Conservation (phyloP, 306 rosid genomes). For the Ochetophila trinervis region DNA sequence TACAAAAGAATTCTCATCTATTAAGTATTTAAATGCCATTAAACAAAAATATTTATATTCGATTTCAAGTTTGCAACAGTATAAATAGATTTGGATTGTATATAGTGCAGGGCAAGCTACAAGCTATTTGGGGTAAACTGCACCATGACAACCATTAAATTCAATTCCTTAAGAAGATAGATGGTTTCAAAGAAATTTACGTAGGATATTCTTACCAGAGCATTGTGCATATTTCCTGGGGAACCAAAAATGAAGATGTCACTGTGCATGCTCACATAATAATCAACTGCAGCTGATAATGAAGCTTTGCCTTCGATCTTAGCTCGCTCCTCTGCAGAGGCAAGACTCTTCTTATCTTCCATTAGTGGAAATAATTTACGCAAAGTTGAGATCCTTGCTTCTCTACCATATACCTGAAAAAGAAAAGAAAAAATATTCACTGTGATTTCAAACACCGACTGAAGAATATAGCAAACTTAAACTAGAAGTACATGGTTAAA, state of each 20-base stretch:
- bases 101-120: not conserved
- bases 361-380: slow-evolving; percentile 67
- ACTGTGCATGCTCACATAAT: slow-evolving; percentile 79
- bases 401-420: slow-evolving; percentile 69
- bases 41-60: not conserved
- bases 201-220: slow-evolving; percentile 61
- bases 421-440: not conserved
- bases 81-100: not conserved
- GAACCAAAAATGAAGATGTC: slow-evolving; percentile 96
- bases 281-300: slow-evolving; percentile 81
- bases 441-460: not conserved
- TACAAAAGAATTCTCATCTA: slow-evolving; percentile 15
- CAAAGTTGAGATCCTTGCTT: slow-evolving; percentile 81
- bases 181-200: not conserved
- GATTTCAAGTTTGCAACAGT: not conserved
- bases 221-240: slow-evolving; percentile 98
- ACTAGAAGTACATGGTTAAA: not conserved
- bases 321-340: slow-evolving; percentile 58
- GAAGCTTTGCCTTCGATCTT: slow-evolving; percentile 84
- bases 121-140: no score
- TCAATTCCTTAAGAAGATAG: no score
- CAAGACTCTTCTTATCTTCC: slow-evolving; percentile 86
- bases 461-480: not conserved
- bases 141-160: no score
- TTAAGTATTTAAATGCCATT: not conserved